Evolutionary conservation across 768 basidiomycete species (phyloP).

Genomic region (Clavaria fumosa): DNA sequence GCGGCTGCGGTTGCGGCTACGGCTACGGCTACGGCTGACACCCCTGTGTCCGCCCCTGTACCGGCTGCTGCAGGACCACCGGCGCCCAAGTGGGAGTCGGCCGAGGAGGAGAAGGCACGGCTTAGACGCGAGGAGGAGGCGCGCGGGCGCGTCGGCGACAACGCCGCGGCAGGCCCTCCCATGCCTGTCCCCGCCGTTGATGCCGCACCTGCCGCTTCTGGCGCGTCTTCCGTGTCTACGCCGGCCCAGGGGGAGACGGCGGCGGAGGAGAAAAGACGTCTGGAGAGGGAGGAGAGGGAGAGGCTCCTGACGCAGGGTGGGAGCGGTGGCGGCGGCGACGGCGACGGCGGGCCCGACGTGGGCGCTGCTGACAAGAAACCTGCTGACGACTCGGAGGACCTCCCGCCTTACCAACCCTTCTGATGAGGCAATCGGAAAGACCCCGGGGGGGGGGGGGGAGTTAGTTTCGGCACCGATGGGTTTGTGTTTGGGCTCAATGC

Average conservation of each 20-base stretch:
- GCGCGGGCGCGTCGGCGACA: conserved; percentile 1
- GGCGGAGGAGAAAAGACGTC: conserved; percentile 47
- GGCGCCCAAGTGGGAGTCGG: conserved; percentile 24
- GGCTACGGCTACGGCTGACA: conserved; percentile 11
- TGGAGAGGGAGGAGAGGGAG: conserved; percentile 56
- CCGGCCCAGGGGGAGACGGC: conserved; percentile 28
- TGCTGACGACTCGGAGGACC: conserved; percentile 29
- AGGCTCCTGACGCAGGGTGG: conserved; percentile 23
- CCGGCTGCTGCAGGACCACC: conserved; percentile 12
- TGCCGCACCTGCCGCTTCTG: not conserved
- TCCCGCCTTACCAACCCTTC: conserved; percentile 40
- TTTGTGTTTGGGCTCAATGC: too few relatives aligned
- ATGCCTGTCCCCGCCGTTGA: too few relatives aligned
- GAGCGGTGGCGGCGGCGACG: conserved; percentile 5
- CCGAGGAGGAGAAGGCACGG: conserved; percentile 36
- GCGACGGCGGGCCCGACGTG: not conserved
- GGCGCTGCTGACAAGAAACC: conserved; percentile 15
- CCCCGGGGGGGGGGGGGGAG: too few relatives aligned
- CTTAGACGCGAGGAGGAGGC: conserved; percentile 13
- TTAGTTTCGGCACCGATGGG: too few relatives aligned
- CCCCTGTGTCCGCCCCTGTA: conserved; percentile 15
- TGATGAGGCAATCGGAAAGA: too few relatives aligned
- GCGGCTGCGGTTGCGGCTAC: conserved; percentile 15
- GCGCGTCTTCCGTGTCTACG: conserved; percentile 9
- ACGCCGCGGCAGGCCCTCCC: not conserved